Percentiles rank a stretch among this genome's conserved stretches.
These are phyloP conservation scores for Cantharellus cinnabarinus DNA, from an alignment of 768 basidiomycete genomes.

Conservation along the genomic window DNA sequence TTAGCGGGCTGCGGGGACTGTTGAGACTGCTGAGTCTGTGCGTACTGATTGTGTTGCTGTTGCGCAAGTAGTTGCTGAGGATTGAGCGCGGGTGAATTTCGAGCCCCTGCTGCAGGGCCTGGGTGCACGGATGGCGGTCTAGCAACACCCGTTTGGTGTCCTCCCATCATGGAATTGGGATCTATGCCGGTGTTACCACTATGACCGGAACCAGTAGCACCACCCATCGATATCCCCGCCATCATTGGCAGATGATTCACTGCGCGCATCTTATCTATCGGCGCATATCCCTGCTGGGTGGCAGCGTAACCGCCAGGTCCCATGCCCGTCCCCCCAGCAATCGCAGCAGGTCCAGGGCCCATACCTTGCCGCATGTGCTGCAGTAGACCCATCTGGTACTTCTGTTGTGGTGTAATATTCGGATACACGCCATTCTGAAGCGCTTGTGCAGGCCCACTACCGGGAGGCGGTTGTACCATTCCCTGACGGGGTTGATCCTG, in stretches of 20 bases:
- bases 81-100: background rate
- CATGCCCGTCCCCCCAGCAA: background rate
- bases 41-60: background rate
- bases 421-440: background rate
- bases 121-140: background rate
- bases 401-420: background rate
- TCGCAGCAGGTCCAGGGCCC: background rate
- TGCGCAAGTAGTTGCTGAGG: background rate
- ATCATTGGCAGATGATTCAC: background rate
- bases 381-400: background rate
- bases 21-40: background rate
- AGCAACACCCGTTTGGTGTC: background rate
- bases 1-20: background rate
- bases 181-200: background rate
- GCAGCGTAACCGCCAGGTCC: background rate
- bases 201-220: background rate
- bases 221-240: background rate
- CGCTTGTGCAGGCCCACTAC: background rate
- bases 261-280: background rate
- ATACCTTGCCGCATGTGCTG: background rate
- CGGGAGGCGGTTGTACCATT: background rate
- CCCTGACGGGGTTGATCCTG: background rate
- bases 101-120: background rate
- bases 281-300: background rate
- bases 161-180: background rate